These are phyloP conservation scores for Fusarium sp. DNA, from an alignment of 2,329 filamentous ascomycete genomes.

Conservation along the genomic window DNA sequence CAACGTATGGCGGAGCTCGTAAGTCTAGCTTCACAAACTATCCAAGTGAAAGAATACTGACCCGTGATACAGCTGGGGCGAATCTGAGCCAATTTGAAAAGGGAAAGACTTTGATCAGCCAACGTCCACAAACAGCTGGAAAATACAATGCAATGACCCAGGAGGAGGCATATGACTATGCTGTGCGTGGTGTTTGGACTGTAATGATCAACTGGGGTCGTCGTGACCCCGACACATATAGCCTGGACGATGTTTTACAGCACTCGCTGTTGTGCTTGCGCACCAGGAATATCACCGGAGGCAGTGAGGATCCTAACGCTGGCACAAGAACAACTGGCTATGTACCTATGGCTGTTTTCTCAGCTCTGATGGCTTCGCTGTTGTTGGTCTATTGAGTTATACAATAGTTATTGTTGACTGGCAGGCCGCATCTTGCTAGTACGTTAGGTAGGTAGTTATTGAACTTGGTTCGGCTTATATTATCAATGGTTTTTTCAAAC, in stretches of 20 bases:
- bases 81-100: slow-evolving; percentile 14
- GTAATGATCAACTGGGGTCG: slow-evolving; percentile 26
- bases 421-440: background rate
- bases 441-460: no score
- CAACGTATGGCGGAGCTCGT: background rate
- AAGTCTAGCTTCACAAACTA: background rate
- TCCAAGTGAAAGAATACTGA: background rate
- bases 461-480: background rate
- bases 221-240: background rate
- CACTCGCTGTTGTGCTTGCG: slow-evolving; percentile 17
- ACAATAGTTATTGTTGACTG: background rate
- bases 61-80: background rate
- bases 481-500: background rate
- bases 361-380: background rate
- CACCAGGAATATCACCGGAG: slow-evolving; percentile 21
- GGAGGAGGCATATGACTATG: slow-evolving; percentile 17
- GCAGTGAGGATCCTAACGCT: slow-evolving; percentile 16
- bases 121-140: background rate
- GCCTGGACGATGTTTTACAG: slow-evolving; percentile 6
- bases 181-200: slow-evolving; percentile 23
- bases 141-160: slow-evolving; percentile 4
- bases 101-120: slow-evolving; percentile 4
- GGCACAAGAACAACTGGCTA: background rate
- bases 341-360: background rate
- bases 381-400: slow-evolving; percentile 2